phyloP scores from a whole-genome alignment of 306 rosid genomes.

The Cicer judaicum region DNA sequence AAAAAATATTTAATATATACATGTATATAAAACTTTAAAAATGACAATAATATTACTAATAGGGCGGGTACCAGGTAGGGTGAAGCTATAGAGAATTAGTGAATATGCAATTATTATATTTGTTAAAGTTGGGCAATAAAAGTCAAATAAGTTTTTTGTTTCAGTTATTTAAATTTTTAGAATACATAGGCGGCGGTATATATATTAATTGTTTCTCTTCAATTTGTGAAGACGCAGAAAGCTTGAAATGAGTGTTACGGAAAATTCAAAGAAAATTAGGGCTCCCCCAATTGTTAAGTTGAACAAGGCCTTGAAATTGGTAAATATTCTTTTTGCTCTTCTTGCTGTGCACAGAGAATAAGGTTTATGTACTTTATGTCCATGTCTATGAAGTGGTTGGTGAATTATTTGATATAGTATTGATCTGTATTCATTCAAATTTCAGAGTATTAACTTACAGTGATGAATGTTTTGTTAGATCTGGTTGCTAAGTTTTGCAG shows the following conservation, averaged over 20 bases:
- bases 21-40: too few relatives aligned
- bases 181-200: background rate
- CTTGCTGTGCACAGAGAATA: background rate
- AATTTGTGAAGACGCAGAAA: constrained; percentile 26
- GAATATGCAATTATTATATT: background rate
- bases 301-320: constrained; percentile 78
- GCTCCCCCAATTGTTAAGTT: constrained; percentile 66
- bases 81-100: background rate
- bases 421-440: constrained; percentile 20
- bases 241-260: constrained; percentile 57
- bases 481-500: constrained; percentile 6
- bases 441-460: constrained; percentile 17
- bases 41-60: too few relatives aligned
- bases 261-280: constrained; percentile 48
- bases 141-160: background rate
- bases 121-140: constrained; percentile 2
- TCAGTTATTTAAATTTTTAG: background rate
- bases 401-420: constrained; percentile 28
- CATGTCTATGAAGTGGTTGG: constrained; percentile 21
- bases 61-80: too few relatives aligned
- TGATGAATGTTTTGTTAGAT: constrained; percentile 19
- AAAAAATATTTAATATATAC: too few relatives aligned
- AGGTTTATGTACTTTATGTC: constrained; percentile 7
- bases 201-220: constrained; percentile 31
- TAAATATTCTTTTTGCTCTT: constrained; percentile 38